These are phyloP conservation scores for Taiozyma sp. DNA, from an alignment of 1,139 yeast species.

Conservation along the genomic window DNA sequence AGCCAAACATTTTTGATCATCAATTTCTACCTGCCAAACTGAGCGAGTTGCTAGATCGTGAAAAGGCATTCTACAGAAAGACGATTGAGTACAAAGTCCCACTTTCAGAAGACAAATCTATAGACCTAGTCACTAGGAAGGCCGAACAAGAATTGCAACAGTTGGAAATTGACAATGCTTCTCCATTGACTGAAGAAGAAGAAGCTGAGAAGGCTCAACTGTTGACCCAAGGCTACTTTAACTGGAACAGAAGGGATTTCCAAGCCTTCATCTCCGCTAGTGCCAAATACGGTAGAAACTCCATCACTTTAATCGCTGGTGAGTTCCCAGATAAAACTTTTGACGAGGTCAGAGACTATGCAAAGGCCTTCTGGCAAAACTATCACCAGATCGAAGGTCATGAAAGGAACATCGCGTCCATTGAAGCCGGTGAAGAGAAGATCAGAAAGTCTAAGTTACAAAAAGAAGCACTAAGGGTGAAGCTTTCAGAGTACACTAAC, in stretches of 20 bases:
- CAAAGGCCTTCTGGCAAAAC: constrained; percentile 60
- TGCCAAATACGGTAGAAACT: constrained; percentile 65
- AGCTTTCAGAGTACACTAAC: constrained; percentile 51
- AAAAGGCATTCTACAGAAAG: constrained; percentile 53
- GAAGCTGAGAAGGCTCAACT: constrained; percentile 49
- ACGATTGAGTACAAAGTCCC: constrained; percentile 46
- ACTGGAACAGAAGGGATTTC: constrained; percentile 72
- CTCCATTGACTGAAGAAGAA: constrained; percentile 66
- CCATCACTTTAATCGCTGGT: constrained; percentile 50
- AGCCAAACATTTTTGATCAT: constrained; percentile 63
- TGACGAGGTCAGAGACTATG: constrained; percentile 66
- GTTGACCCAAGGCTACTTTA: constrained; percentile 50
- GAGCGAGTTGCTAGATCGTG: constrained; percentile 58
- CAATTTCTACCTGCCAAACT: constrained; percentile 64
- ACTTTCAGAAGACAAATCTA: constrained; percentile 32
- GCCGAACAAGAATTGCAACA: constrained; percentile 54
- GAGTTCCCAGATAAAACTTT: constrained; percentile 54
- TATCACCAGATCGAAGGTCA: constrained; percentile 65
- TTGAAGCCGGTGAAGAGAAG: constrained; percentile 75
- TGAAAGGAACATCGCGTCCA: constrained; percentile 59
- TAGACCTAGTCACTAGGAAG: constrained; percentile 36
- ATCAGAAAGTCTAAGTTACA: constrained; percentile 51
- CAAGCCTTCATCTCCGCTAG: constrained; percentile 56
- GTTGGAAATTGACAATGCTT: constrained; percentile 55
- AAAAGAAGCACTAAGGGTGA: constrained; percentile 61